Evolutionary conservation across 2,329 filamentous ascomycete species (phyloP).

Genomic region (Chlorencoelia australis): DNA sequence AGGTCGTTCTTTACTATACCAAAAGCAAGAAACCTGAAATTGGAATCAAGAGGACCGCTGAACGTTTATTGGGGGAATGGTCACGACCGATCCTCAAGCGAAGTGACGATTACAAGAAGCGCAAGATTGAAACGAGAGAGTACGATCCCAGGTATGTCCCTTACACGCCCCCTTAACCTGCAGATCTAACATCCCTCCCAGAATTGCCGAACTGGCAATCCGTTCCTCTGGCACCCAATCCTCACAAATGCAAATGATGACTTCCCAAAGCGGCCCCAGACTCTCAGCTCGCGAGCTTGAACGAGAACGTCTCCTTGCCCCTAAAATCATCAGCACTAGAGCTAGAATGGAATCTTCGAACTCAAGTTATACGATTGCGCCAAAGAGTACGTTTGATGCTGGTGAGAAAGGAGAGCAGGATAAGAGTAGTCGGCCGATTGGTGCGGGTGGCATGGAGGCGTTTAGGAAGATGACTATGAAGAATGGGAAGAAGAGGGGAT

Average conservation of each 20-base stretch:
- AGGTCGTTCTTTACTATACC: conserved; percentile 94
- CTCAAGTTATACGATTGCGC: conserved; percentile 27
- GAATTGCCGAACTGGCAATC: conserved; percentile 26
- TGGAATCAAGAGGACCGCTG: conserved; percentile 85
- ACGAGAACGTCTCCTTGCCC: conserved; percentile 48
- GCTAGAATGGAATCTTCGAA: conserved; percentile 35
- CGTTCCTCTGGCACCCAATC: conserved; percentile 23
- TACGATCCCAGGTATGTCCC: conserved; percentile 51
- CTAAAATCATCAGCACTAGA: conserved; percentile 43
- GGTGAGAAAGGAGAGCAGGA: conserved; percentile 38
- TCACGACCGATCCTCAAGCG: conserved; percentile 87
- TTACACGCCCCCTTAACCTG: background rate
- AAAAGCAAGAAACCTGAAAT: conserved; percentile 85
- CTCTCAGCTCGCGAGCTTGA: conserved; percentile 32
- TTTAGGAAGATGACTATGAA: conserved; percentile 58
- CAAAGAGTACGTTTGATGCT: conserved; percentile 49
- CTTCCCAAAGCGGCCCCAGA: conserved; percentile 19
- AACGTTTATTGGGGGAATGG: conserved; percentile 90
- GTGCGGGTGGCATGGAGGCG: conserved; percentile 52
- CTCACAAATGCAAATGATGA: conserved; percentile 20
- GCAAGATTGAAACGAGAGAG: conserved; percentile 52
- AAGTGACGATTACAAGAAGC: conserved; percentile 90
- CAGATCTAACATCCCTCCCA: conserved; percentile 12
- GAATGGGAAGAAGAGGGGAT: conserved; percentile 34
- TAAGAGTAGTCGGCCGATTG: conserved; percentile 43